Evolutionary conservation across 1,284 basidiomycete genomes (phyloP).

Genomic region (Cryptococcus amylolentus): DNA sequence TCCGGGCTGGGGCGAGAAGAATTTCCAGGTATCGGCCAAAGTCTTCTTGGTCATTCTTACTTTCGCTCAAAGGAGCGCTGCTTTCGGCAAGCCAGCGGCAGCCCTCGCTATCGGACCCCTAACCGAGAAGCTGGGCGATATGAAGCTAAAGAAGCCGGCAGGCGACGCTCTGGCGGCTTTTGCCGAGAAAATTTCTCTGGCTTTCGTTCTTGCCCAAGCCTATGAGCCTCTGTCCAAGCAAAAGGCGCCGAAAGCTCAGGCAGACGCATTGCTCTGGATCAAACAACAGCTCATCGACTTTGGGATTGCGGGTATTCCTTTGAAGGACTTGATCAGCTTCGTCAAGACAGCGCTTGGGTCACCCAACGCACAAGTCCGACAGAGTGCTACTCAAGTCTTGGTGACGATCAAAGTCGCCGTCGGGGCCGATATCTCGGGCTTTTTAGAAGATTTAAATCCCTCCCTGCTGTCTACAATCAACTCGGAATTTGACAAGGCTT

Average conservation of each 20-base stretch:
- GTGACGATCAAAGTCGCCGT: conserved; percentile 91
- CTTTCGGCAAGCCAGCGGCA: conserved; percentile 80
- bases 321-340: conserved; percentile 84
- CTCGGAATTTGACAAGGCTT: conserved; percentile 91
- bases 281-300: conserved; percentile 88
- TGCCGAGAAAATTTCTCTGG: conserved; percentile 88
- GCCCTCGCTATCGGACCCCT: conserved; percentile 81
- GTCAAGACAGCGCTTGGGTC: conserved; percentile 83
- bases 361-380: conserved; percentile 89
- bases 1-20: conserved; percentile 93
- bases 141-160: conserved; percentile 96
- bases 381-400: conserved; percentile 89
- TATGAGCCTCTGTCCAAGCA: conserved; percentile 89
- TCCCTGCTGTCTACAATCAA: conserved; percentile 89
- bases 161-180: conserved; percentile 78
- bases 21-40: conserved; percentile 93
- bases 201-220: conserved; percentile 89
- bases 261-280: conserved; percentile 87
- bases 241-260: conserved; percentile 95
- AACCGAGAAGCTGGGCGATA: conserved; percentile 91
- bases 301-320: conserved; percentile 79
- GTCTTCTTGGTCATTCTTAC: conserved; percentile 71
- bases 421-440: conserved; percentile 84
- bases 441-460: conserved; percentile 91
- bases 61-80: conserved; percentile 73